phyloP scores from a whole-genome alignment of 768 basidiomycete species.

The Floccularia luteovirens region DNA sequence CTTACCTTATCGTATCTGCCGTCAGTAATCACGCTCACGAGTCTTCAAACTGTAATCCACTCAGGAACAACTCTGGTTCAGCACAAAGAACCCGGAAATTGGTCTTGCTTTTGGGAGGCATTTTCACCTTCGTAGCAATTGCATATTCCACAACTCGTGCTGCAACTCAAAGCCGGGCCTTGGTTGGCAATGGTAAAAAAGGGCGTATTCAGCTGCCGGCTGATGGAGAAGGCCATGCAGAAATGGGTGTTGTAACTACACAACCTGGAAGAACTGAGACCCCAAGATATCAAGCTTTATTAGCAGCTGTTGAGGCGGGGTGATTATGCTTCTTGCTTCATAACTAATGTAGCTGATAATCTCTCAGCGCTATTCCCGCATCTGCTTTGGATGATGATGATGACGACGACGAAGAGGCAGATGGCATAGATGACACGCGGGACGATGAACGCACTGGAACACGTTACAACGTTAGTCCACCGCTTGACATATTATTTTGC shows the following conservation, averaged over 20 bases:
- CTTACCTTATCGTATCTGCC: slow-evolving; percentile 91
- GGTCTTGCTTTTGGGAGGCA: slow-evolving; percentile 81
- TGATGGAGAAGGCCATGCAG: slow-evolving; percentile 55
- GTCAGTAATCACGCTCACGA: slow-evolving; percentile 87
- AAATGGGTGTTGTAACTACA: slow-evolving; percentile 69
- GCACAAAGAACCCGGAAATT: slow-evolving; percentile 71
- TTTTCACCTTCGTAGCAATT: slow-evolving; percentile 97
- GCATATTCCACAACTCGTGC: slow-evolving; percentile 96
- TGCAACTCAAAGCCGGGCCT: slow-evolving; percentile 88
- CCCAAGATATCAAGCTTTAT: slow-evolving; percentile 86
- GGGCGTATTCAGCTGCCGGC: slow-evolving; percentile 56
- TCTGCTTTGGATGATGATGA: slow-evolving; percentile 84
- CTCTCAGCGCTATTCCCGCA: slow-evolving; percentile 76
- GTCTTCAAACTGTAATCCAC: slow-evolving; percentile 75
- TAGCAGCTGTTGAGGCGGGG: slow-evolving; percentile 97
- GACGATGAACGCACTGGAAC: slow-evolving; percentile 95
- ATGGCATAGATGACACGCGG: slow-evolving; percentile 54
- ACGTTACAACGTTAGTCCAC: slow-evolving; percentile 78
- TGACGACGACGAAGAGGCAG: slow-evolving; percentile 70
- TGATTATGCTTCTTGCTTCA: slow-evolving; percentile 22
- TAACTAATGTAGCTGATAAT: slow-evolving; percentile 2
- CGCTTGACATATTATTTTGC: background rate
- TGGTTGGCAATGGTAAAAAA: slow-evolving; percentile 70
- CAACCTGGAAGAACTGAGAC: slow-evolving; percentile 82
- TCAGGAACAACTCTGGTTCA: slow-evolving; percentile 49